These are phyloP conservation scores for Boletellus ananas DNA, from an alignment of 768 basidiomycete genomes.

Conservation along the genomic window DNA sequence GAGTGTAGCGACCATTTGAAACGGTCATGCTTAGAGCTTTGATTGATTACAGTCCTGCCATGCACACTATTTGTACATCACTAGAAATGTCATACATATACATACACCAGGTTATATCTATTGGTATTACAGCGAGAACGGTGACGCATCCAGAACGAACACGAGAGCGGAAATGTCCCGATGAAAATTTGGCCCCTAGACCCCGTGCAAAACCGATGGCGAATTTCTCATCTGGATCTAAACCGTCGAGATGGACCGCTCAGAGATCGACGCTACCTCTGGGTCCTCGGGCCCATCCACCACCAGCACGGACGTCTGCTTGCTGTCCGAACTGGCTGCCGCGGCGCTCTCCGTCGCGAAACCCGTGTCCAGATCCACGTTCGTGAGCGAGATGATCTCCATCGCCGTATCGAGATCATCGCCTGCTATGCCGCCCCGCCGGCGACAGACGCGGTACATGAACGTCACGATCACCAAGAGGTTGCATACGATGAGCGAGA, in stretches of 20 bases:
- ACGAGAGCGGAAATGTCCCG: not conserved
- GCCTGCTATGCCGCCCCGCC: not conserved
- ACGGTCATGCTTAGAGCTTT: too few relatives aligned
- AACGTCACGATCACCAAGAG: constrained; percentile 20
- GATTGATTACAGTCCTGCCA: too few relatives aligned
- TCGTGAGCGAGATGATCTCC: constrained; percentile 10
- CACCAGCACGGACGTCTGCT: not conserved
- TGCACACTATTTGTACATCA: too few relatives aligned
- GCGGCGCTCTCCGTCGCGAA: not conserved
- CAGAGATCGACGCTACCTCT: too few relatives aligned
- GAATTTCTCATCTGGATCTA: not conserved
- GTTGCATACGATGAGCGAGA: constrained; percentile 22
- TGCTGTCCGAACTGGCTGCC: not conserved
- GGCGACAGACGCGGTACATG: constrained; percentile 10
- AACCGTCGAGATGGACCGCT: too few relatives aligned
- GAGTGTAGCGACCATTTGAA: too few relatives aligned
- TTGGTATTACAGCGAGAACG: not conserved
- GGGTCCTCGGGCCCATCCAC: not conserved
- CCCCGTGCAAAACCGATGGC: too few relatives aligned
- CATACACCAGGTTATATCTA: too few relatives aligned
- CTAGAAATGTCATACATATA: too few relatives aligned
- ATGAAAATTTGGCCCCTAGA: not conserved
- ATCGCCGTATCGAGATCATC: constrained; percentile 3
- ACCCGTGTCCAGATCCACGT: constrained; percentile 9
- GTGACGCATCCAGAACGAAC: not conserved